Conservation (phyloP, 108 stramenopile species). For the Nitzschia inconspicua region DNA sequence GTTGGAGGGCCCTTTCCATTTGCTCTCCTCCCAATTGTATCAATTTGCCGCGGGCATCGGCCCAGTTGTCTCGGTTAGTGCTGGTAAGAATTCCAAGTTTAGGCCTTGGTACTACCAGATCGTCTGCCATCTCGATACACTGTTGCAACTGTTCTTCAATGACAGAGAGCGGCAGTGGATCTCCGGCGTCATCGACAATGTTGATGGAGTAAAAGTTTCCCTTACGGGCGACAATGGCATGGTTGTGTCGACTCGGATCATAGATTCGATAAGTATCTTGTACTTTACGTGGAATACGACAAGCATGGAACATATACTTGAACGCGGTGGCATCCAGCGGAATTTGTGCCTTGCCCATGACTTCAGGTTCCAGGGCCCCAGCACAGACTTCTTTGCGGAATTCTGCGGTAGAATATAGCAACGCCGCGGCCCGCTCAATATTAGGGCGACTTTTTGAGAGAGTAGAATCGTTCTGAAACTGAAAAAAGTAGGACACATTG, state of each 20-base stretch:
- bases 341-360: constrained; percentile 57
- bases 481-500: constrained; percentile 88
- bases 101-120: neutral
- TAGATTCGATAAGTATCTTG: constrained; percentile 81
- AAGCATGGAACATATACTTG: constrained; percentile 93
- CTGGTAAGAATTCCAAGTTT: constrained; percentile 74
- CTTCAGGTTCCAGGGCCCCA: constrained; percentile 60
- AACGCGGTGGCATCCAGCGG: constrained; percentile 77
- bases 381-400: constrained; percentile 70
- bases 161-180: constrained; percentile 33
- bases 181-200: constrained; percentile 22
- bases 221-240: constrained; percentile 68
- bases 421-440: constrained; percentile 59
- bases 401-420: constrained; percentile 65
- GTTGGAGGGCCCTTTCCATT: constrained; percentile 65
- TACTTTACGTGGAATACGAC: constrained; percentile 66
- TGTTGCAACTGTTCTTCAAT: constrained; percentile 41
- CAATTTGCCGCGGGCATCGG: constrained; percentile 60
- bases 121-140: constrained; percentile 47
- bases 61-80: constrained; percentile 68
- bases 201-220: constrained; percentile 66
- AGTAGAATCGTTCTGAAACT: constrained; percentile 71
- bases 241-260: constrained; percentile 64
- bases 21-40: constrained; percentile 53
- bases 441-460: constrained; percentile 5